Evolutionary conservation across 495 filamentous ascomycete species (phyloP).

Genomic region (Antarctomyces pellizariae): DNA sequence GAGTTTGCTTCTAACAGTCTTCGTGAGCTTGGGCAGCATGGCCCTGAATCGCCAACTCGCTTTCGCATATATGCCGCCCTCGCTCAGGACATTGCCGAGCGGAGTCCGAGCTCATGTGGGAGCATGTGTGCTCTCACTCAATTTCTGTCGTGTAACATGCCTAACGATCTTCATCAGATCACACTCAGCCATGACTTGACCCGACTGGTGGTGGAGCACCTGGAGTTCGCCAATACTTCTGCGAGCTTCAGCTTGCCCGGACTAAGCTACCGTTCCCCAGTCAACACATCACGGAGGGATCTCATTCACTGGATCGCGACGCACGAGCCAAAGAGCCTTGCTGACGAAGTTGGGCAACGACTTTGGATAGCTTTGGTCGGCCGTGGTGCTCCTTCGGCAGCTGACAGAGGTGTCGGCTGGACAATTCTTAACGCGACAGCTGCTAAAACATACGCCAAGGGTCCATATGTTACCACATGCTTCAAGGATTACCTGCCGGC

Average conservation of each 20-base stretch:
- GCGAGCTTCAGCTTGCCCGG: too few relatives aligned
- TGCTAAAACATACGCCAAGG: slow-evolving; percentile 21
- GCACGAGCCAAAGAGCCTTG: slow-evolving; percentile 33
- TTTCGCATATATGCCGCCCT: slow-evolving; percentile 31
- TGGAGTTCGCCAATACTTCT: slow-evolving; percentile 18
- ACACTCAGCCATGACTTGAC: slow-evolving; percentile 22
- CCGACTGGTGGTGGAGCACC: slow-evolving; percentile 22
- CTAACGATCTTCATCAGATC: slow-evolving; percentile 15
- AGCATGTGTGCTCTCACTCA: slow-evolving; percentile 48
- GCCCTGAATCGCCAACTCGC: slow-evolving; percentile 24
- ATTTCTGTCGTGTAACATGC: slow-evolving; percentile 21
- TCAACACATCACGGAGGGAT: slow-evolving; percentile 28
- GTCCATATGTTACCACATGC: slow-evolving; percentile 42
- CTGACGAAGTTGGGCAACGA: slow-evolving; percentile 29
- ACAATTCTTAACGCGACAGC: slow-evolving; percentile 31
- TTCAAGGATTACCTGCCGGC: slow-evolving; percentile 39
- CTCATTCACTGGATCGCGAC: slow-evolving; percentile 33
- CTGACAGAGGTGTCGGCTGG: slow-evolving; percentile 40
- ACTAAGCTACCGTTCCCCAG: too few relatives aligned
- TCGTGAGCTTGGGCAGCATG: slow-evolving; percentile 14
- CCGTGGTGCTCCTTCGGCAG: slow-evolving; percentile 25
- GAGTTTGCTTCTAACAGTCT: slow-evolving; percentile 25
- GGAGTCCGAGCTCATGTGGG: slow-evolving; percentile 32
- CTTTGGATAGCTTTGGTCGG: slow-evolving; percentile 51
- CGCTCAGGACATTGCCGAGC: slow-evolving; percentile 31